Evolutionary conservation across 2,329 filamentous ascomycete species (phyloP).

Genomic region (Diaporthe helianthi): DNA sequence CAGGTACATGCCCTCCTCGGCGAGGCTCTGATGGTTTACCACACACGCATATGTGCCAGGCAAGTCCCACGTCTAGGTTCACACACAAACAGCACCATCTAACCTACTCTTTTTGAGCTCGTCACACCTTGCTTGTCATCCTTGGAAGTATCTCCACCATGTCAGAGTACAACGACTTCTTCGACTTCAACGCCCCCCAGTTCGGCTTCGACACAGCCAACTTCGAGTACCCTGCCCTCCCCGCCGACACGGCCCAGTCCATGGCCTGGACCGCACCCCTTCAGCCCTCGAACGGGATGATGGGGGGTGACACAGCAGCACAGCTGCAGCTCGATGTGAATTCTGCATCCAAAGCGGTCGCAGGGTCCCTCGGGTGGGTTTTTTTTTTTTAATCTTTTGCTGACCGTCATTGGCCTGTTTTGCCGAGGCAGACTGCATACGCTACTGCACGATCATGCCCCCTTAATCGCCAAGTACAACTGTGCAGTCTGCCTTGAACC

Average conservation of each 20-base stretch:
- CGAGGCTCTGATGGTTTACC: not conserved
- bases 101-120: not conserved
- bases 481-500: not conserved
- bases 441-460: too few relatives aligned
- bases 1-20: not conserved
- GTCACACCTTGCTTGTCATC: not conserved
- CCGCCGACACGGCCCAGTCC: not conserved
- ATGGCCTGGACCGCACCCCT: not conserved
- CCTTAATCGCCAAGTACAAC: too few relatives aligned
- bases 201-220: not conserved
- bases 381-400: constrained; percentile 8
- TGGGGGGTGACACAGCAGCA: not conserved
- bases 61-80: not conserved
- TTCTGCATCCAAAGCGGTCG: not conserved
- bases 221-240: not conserved
- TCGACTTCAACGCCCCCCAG: not conserved
- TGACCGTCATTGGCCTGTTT: too few relatives aligned
- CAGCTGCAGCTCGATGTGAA: not conserved
- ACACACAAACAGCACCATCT: too few relatives aligned
- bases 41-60: not conserved
- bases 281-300: accelerated
- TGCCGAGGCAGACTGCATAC: too few relatives aligned
- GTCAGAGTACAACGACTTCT: not conserved
- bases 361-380: not conserved
- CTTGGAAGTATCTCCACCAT: not conserved